Base-by-base conservation (phyloP, 2,329 filamentous ascomycete species). In the Geosmithia flava region DNA sequence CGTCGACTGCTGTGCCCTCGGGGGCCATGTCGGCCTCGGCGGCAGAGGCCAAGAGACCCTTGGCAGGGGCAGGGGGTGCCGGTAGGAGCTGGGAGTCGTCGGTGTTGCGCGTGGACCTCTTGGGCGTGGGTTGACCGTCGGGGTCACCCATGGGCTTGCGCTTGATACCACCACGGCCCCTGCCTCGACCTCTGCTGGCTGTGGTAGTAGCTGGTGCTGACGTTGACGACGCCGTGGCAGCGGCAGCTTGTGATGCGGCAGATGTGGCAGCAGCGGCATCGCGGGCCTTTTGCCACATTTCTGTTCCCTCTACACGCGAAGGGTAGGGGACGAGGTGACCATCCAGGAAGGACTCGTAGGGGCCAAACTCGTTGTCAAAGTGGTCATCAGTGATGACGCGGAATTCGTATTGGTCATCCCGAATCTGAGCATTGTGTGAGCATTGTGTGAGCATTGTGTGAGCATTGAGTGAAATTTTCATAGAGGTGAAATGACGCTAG, bases 91-190 rank as follows among this genome's bases (percentile, higher is more conserved):
- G 52, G 29, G 45, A 51, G 19, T 65, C 62, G 8, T 60, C 59
- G 42, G 63, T 54, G 42, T 58, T 57, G 48, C 65, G 61, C n/a
- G 64, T 63, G 19, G 60, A 61, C 50, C 70, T 70, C 63, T 79
- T 79, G 27, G 69, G 63, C 1, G 68, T 67, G 1, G 71, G 70
- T 52, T 74, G 69, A 20, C 67, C 69, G 19, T 76, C 74, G 1
- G 65, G 66, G 51, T 72, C 70, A 27, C 69, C 70, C 15, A 68
- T 69, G 6, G 74, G 69, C 55, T 70, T 75, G 20, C 75, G 70
- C 62, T 78, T 80, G 51, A 56, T 60, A 47, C 56, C 57, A 33
- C 57, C 62, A 45, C 57, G 64, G 44, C 55, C 65, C 55, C 53
- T 59, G 47, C 59, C 65, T 59, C 57, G 60, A 55, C 50, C 58